Percentiles rank a stretch among this genome's conserved stretches.
phyloP scores from a whole-genome alignment of 768 basidiomycete genomes.

The Kwoniella europaea region DNA sequence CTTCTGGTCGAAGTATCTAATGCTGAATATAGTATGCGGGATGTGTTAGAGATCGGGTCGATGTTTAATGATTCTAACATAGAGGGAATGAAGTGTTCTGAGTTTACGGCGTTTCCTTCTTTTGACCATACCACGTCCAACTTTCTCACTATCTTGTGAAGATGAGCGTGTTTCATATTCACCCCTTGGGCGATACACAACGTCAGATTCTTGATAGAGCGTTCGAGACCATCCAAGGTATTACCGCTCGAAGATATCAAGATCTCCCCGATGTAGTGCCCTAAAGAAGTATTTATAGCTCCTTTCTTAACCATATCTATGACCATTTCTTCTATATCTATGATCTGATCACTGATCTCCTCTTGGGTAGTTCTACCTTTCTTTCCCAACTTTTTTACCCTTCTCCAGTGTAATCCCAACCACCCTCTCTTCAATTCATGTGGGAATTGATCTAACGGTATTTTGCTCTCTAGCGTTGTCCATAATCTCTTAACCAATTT shows the following conservation, averaged over 20 bases:
- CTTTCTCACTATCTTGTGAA: conserved; percentile 16
- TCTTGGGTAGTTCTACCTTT: not conserved
- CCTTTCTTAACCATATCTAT: conserved; percentile 11
- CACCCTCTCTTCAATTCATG: conserved; percentile 18
- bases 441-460: conserved; percentile 3
- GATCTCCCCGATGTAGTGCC: conserved; percentile 9
- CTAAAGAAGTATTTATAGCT: conserved; percentile 1
- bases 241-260: conserved; percentile 1
- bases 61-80: not conserved
- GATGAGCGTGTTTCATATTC: conserved; percentile 1
- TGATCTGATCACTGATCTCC: not conserved
- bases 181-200: conserved; percentile 16
- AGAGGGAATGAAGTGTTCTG: conserved; percentile 1
- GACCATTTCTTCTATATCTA: conserved; percentile 9
- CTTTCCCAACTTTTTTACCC: not conserved
- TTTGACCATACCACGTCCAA: not conserved
- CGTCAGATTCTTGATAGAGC: conserved; percentile 9
- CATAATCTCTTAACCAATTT: conserved; percentile 21
- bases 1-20: conserved; percentile 5
- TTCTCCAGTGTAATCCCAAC: conserved; percentile 13
- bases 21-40: conserved; percentile 5
- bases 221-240: conserved; percentile 8
- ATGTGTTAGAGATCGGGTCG: conserved; percentile 1
- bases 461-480: not conserved
- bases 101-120: not conserved